phyloP scores from a whole-genome alignment of 768 basidiomycete species.

The Amylocystis lapponica region DNA sequence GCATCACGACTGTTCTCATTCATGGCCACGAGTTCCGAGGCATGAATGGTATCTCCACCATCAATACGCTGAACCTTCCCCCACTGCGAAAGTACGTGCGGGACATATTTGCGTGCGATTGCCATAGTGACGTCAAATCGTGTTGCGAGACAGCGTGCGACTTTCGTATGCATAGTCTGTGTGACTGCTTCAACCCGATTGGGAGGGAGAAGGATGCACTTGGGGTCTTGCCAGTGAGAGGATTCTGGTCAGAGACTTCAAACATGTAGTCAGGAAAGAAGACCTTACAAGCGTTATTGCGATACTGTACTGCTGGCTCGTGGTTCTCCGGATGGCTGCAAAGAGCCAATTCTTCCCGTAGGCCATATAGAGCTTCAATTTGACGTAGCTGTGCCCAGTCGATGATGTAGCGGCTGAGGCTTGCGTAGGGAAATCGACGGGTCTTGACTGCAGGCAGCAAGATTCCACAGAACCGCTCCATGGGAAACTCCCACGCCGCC shows the following conservation, averaged over 20 bases:
- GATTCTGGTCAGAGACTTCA: neutral
- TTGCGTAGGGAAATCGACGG: constrained; percentile 8
- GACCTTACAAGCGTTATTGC: no score
- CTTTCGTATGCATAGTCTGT: neutral
- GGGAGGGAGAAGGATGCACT: neutral
- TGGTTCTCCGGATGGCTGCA: neutral
- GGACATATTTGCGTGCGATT: neutral
- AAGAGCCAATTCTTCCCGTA: neutral
- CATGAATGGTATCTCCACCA: constrained; percentile 1
- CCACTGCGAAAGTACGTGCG: neutral
- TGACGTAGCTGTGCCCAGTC: neutral
- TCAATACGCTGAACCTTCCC: neutral
- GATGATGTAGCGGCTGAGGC: neutral
- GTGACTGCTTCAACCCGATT: neutral
- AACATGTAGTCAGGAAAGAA: no score
- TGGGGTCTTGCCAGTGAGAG: neutral
- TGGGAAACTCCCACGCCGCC: constrained; percentile 21
- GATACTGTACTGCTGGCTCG: constrained; percentile 3
- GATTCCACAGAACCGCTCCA: constrained; percentile 19
- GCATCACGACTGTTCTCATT: neutral
- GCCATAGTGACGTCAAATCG: neutral
- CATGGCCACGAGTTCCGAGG: neutral
- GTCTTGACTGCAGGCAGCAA: constrained; percentile 13
- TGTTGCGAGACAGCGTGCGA: neutral
- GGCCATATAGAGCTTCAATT: neutral